These are phyloP conservation scores for Pelargonium cotyledonis DNA, from an alignment of 441 rosid species.

Conservation along the genomic window DNA sequence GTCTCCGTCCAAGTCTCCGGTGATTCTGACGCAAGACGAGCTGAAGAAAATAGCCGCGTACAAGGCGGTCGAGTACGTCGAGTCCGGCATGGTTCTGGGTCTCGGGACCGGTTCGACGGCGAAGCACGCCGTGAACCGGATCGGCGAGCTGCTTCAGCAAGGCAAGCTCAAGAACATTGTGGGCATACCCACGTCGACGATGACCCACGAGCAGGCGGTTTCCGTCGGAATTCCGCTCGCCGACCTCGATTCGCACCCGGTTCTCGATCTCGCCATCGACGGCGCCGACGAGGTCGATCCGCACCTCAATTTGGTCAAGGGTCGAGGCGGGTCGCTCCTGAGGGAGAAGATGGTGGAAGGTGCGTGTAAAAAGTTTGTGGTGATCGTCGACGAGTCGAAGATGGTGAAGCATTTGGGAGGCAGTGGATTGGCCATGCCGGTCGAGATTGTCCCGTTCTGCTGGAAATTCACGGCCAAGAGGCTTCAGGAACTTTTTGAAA, in stretches of 20 bases:
- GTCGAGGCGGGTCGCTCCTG: slow-evolving; percentile 83
- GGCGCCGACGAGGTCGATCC: slow-evolving; percentile 96
- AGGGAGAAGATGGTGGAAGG: slow-evolving; percentile 95
- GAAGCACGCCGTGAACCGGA: slow-evolving; percentile 78
- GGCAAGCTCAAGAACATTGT: slow-evolving; percentile 61
- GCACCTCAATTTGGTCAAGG: slow-evolving; percentile 69
- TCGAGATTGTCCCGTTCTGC: slow-evolving; percentile 73
- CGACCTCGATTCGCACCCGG: slow-evolving; percentile 65
- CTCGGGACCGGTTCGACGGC: slow-evolving; percentile 99
- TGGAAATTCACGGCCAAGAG: slow-evolving; percentile 63
- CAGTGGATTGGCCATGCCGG: slow-evolving; percentile 74
- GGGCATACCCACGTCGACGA: slow-evolving; percentile 82
- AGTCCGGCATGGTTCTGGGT: slow-evolving; percentile 93
- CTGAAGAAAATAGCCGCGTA: slow-evolving; percentile 79
- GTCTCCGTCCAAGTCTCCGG: slow-evolving; percentile 23
- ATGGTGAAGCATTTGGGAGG: slow-evolving; percentile 59
- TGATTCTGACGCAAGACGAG: slow-evolving; percentile 63
- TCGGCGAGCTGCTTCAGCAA: slow-evolving; percentile 64
- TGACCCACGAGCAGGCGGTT: slow-evolving; percentile 66
- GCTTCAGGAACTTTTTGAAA: slow-evolving; percentile 42
- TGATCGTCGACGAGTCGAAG: slow-evolving; percentile 69
- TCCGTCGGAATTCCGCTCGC: slow-evolving; percentile 76
- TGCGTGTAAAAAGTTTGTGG: slow-evolving; percentile 63
- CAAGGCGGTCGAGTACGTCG: slow-evolving; percentile 85
- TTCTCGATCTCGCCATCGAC: slow-evolving; percentile 76